Base-by-base conservation (phyloP, 345 rosid species). In the Geranium rotundifolium region DNA sequence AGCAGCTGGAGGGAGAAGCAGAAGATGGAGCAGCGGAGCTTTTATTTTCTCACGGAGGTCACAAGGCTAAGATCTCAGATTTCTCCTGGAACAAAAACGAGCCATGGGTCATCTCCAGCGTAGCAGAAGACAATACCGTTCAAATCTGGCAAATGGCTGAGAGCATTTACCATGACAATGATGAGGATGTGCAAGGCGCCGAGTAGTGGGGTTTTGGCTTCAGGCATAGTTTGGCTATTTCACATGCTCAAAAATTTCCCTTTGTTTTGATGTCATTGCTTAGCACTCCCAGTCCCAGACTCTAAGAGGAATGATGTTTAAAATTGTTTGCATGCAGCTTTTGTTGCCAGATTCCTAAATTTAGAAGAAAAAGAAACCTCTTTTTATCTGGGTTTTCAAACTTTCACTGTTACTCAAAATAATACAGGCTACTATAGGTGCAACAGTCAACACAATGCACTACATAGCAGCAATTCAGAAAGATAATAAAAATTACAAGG, bases 1-100 rank as follows among this genome's bases (percentile, higher is more conserved):
- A 88, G 76, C 95, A 88, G 75, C 64, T 81, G 61, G 88, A 83
- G 70, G 73, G 88, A 59, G 95, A 86, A 73, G 90, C 86, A 1
- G 87, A 87, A 37, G 95, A 85, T 66, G 95, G 95, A 58, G 89
- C 96, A 39, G 86, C 92, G 0, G 96, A 91, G 74, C 87, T 88
- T 49, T 85, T 88, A 0, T 91, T 91, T 71, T 81, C 87, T 29
- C 97, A 84, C 56, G 96, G 90, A 54, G 96, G 98, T 54, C 96
- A 87, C 75, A 82, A 80, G 70, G 86, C 87, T 2, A 85, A 82
- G 76, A 84, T 91, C 63, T 81, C 90, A 12, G 98, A 91, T 64
- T 87, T 91, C 69, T 80, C 96, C 29, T 84, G 92, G 92, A 87
- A 89, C 83, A 78, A 77, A 31, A 80, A 76, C 63, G 84, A 81